These are phyloP conservation scores for Helianthus tuberosus DNA, from an alignment of 129 eudicot genomes.

Conservation along the genomic window DNA sequence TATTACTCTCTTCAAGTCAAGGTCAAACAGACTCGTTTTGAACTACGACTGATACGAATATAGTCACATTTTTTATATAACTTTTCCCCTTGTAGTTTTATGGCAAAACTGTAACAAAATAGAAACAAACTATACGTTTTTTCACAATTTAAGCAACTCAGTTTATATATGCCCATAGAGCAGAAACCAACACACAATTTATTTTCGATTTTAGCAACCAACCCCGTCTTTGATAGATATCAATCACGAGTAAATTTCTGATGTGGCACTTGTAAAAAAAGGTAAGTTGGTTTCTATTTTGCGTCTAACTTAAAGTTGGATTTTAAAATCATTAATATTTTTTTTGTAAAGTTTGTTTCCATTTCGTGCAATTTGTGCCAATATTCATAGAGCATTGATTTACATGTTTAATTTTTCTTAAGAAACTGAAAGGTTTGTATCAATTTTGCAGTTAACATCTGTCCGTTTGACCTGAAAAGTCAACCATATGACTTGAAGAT, in stretches of 20 bases:
- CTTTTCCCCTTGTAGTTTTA: background rate
- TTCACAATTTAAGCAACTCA: background rate
- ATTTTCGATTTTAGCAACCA: background rate
- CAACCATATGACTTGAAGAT: constrained; percentile 20
- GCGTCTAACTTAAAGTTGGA: background rate
- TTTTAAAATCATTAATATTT: background rate
- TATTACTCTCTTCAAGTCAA: constrained; percentile 12
- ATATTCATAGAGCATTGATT: background rate
- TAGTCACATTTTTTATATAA: background rate
- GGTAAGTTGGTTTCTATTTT: no score
- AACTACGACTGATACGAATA: background rate
- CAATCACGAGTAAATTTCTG: background rate
- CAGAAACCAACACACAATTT: background rate
- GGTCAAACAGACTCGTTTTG: constrained; percentile 20
- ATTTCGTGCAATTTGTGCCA: background rate
- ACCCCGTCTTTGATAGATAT: background rate
- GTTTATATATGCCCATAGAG: background rate
- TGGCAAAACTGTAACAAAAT: background rate
- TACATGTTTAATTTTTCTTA: background rate
- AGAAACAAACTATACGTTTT: background rate
- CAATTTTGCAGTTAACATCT: background rate
- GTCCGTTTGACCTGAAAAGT: constrained; percentile 26
- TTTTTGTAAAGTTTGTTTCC: constrained; percentile 1
- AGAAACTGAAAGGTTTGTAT: constrained; percentile 1
- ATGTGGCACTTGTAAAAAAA: background rate